Percentiles rank a stretch among this genome's conserved stretches.
These are phyloP conservation scores for Xylaria sp. DNA, from an alignment of 2,329 filamentous ascomycete species.

Conservation along the genomic window DNA sequence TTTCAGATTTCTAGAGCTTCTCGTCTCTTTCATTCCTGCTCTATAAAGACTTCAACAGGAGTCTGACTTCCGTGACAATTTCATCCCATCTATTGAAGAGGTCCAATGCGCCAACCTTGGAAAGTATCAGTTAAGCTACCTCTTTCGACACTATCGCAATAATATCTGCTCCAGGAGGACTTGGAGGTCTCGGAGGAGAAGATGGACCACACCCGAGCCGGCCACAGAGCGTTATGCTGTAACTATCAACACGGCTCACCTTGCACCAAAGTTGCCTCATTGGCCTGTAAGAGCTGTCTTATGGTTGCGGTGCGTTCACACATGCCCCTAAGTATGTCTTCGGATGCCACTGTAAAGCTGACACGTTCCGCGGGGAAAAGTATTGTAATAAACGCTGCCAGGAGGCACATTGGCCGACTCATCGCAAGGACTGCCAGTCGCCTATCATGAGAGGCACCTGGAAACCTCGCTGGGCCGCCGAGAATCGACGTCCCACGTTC, in stretches of 20 bases:
- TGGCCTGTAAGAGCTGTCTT: conserved; percentile 33
- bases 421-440: conserved; percentile 50
- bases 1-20: neutral
- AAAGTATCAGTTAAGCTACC: neutral
- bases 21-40: neutral
- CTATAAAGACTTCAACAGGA: neutral
- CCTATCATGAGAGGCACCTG: conserved; percentile 45
- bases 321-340: neutral
- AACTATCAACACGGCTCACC: conserved; percentile 11
- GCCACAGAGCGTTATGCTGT: conserved; percentile 13
- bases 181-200: neutral
- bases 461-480: conserved; percentile 47
- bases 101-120: neutral
- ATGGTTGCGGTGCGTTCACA: conserved; percentile 29
- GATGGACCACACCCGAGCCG: neutral
- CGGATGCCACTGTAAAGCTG: neutral
- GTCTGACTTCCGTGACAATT: neutral
- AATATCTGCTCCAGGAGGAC: neutral
- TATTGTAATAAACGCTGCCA: conserved; percentile 52
- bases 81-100: neutral
- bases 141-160: neutral
- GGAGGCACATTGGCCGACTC: conserved; percentile 45
- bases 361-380: conserved; percentile 41
- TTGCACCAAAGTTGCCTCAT: conserved; percentile 22
- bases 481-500: conserved; percentile 46